Evolutionary conservation across 2,329 filamentous ascomycete species (phyloP).

Genomic region (Cylindrodendrum hubeiense): DNA sequence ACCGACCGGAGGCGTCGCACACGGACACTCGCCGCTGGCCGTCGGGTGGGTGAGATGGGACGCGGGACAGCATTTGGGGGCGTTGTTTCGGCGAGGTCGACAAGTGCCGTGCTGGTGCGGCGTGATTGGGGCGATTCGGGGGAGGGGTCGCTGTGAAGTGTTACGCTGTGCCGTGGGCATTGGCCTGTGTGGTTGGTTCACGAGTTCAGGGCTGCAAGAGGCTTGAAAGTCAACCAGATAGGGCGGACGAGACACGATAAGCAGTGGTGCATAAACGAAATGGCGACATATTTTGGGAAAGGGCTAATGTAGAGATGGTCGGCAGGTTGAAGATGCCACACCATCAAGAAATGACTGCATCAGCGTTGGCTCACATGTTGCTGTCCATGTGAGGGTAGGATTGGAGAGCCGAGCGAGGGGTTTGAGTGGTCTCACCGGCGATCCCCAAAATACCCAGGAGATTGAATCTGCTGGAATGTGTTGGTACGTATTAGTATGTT

Average conservation of each 20-base stretch:
- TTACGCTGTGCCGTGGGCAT: background rate
- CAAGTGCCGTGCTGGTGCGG: background rate
- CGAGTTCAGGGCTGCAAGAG: background rate
- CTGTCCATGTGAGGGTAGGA: background rate
- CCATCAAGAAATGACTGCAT: background rate
- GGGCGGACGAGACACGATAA: background rate
- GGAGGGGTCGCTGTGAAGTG: background rate
- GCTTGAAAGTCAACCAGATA: background rate
- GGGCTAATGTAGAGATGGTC: background rate
- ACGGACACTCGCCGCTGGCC: background rate
- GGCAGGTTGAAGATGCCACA: background rate
- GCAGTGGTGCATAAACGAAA: background rate
- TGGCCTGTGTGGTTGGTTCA: background rate
- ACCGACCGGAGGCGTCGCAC: background rate
- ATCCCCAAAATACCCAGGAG: background rate
- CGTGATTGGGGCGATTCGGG: background rate
- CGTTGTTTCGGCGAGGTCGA: background rate
- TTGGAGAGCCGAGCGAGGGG: background rate
- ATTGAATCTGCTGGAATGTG: background rate
- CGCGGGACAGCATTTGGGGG: background rate
- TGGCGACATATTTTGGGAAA: background rate
- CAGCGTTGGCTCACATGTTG: background rate
- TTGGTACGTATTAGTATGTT: no score
- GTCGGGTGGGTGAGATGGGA: background rate
- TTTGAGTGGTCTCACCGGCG: background rate